Percentiles rank a stretch among this genome's conserved stretches.
Evolutionary conservation across 1,284 basidiomycete species (phyloP).

Genomic region (Omphalotus olearius): DNA sequence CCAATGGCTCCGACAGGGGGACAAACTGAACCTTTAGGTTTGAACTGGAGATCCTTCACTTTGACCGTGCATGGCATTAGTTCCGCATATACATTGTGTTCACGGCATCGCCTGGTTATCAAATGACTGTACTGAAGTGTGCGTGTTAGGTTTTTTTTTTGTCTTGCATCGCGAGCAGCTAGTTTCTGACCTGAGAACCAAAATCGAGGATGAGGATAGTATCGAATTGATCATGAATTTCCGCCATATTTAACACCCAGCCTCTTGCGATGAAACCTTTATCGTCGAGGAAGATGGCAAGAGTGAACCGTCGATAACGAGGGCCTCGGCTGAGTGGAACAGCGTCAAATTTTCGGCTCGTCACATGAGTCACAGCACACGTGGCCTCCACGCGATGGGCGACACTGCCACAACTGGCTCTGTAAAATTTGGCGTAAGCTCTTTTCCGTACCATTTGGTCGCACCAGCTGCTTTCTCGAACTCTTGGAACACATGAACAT

Average conservation of each 20-base stretch:
- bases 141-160: conserved; percentile 12
- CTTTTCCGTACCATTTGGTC: too few species aligned
- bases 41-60: conserved; percentile 87
- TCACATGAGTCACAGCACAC: too few species aligned
- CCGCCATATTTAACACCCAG: conserved; percentile 45
- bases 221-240: conserved; percentile 95
- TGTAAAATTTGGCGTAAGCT: too few species aligned
- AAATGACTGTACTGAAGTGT: conserved; percentile 88
- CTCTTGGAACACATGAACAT: too few species aligned
- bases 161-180: conserved; percentile 1
- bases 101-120: conserved; percentile 96
- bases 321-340: too few species aligned
- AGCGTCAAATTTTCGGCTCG: too few species aligned
- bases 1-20: background rate
- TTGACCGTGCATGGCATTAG: conserved; percentile 96
- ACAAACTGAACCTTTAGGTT: conserved; percentile 80
- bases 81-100: conserved; percentile 97
- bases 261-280: background rate
- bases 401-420: too few species aligned
- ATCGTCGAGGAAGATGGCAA: too few species aligned
- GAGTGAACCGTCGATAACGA: too few species aligned
- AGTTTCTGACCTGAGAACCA: conserved; percentile 78
- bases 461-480: too few species aligned
- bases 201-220: conserved; percentile 98
- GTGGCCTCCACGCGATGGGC: too few species aligned